A percentile compares a stretch with the other conserved stretches of the same genome.
phyloP scores from a whole-genome alignment of 116 monocot species.

The Cymodocea nodosa region DNA sequence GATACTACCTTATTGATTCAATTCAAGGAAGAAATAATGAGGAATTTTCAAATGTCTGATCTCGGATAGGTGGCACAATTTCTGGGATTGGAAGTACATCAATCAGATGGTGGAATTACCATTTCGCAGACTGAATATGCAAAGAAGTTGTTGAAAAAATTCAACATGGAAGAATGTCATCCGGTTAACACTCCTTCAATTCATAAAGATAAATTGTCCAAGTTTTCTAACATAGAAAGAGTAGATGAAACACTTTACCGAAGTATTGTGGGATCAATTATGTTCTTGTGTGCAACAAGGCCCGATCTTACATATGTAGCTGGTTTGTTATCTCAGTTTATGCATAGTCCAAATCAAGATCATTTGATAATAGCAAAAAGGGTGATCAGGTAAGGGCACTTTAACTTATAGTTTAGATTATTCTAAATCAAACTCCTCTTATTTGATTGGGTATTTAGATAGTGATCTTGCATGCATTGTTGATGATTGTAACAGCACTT shows the following conservation, averaged over 20 bases:
- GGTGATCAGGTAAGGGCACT: background rate
- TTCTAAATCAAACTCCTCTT: no score
- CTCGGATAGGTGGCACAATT: background rate
- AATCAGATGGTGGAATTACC: background rate
- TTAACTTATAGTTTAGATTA: background rate
- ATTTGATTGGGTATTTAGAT: constrained; percentile 2
- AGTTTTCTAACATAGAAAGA: no score
- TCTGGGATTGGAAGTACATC: background rate
- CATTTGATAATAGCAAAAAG: background rate
- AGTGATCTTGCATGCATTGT: constrained; percentile 7
- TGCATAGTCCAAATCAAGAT: no score
- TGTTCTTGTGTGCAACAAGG: no score
- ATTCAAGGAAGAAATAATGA: background rate
- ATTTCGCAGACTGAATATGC: background rate
- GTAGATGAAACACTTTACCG: no score
- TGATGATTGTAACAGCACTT: constrained; percentile 6
- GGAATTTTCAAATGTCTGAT: background rate
- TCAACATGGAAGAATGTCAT: background rate
- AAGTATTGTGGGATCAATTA: no score
- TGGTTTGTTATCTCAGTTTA: no score
- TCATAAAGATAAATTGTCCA: background rate
- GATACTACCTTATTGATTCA: no score
- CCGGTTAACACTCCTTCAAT: background rate
- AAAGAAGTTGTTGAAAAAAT: background rate
- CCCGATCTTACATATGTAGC: no score